phyloP scores from a whole-genome alignment of 2,329 filamentous ascomycete species.

The Samsoniella hepiali region DNA sequence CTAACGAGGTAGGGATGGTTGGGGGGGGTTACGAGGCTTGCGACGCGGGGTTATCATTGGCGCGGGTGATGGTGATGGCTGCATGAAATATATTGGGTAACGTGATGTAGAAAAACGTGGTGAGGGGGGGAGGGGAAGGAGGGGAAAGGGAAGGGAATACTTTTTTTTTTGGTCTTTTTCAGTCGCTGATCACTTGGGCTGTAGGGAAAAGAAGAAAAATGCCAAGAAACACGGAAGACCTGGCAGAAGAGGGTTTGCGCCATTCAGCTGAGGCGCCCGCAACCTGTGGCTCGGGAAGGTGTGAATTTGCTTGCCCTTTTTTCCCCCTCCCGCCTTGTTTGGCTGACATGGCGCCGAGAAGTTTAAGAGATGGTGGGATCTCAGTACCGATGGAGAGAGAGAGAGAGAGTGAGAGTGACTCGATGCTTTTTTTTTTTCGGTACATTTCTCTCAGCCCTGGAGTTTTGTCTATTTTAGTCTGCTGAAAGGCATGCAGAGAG shows the following conservation, averaged over 20 bases:
- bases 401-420: too few relatives aligned
- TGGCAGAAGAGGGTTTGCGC: not conserved
- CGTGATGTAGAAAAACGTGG: not conserved
- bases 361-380: not conserved
- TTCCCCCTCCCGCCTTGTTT: not conserved
- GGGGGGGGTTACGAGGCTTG: not conserved
- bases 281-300: too few relatives aligned
- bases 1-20: not conserved
- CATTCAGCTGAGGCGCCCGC: constrained; percentile 1
- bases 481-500: too few relatives aligned
- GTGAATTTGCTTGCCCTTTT: too few relatives aligned
- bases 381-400: too few relatives aligned
- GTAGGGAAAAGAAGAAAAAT: not conserved
- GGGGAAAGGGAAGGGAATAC: not conserved
- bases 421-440: too few relatives aligned
- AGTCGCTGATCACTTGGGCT: too few relatives aligned
- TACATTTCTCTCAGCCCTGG: too few relatives aligned
- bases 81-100: not conserved
- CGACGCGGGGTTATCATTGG: not conserved
- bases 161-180: not conserved
- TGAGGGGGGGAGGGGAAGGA: too few relatives aligned
- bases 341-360: constrained; percentile 1
- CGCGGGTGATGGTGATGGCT: not conserved
- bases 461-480: too few relatives aligned
- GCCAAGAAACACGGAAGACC: not conserved